These are phyloP conservation scores for Cadophora luteo-olivacea DNA, from an alignment of 2,329 filamentous ascomycete genomes.

Conservation along the genomic window DNA sequence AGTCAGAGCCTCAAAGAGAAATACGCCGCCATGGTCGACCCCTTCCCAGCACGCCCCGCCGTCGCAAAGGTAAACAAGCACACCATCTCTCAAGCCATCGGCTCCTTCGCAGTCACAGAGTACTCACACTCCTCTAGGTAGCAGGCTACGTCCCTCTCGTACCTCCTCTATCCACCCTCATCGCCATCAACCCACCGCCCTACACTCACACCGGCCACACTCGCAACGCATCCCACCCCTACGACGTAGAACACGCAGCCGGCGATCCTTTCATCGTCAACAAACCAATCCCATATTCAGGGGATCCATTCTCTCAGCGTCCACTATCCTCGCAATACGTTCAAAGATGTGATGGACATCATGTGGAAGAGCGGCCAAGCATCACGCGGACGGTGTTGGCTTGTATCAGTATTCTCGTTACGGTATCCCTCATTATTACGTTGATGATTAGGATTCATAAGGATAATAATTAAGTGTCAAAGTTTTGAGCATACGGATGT, in stretches of 20 bases:
- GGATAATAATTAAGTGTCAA: neutral
- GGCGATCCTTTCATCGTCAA: neutral
- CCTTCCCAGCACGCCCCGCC: neutral
- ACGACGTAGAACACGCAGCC: neutral
- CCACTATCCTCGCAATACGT: neutral
- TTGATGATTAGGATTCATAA: neutral
- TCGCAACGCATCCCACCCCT: neutral
- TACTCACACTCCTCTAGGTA: neutral
- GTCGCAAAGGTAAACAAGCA: neutral
- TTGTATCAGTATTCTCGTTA: neutral
- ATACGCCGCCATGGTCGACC: neutral
- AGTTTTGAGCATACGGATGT: too few species aligned
- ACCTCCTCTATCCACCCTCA: neutral
- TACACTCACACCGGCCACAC: neutral
- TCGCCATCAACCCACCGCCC: neutral
- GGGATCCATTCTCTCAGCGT: neutral
- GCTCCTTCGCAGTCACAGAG: neutral
- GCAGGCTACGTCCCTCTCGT: neutral
- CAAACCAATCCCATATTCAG: neutral
- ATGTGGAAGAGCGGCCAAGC: neutral
- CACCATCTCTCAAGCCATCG: neutral
- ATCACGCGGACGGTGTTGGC: neutral
- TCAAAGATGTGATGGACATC: neutral
- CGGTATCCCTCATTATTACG: neutral
- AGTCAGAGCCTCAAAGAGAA: neutral